Base-by-base conservation (phyloP, 2,329 filamentous ascomycete species). In the Albophoma yamanashiensis region DNA sequence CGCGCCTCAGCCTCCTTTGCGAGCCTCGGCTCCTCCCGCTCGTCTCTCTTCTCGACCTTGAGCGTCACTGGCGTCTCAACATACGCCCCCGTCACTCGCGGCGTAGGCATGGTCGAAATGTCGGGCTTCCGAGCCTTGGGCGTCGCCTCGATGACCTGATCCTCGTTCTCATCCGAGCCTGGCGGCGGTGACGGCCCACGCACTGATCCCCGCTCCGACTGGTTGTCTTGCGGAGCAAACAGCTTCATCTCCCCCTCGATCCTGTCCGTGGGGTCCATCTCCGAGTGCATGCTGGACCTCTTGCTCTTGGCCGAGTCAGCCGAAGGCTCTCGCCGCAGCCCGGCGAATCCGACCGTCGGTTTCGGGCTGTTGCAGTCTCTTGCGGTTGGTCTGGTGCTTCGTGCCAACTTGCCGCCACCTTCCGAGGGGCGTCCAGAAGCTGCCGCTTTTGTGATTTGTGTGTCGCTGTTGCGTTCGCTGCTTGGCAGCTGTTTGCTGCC, bases 161-260 rank as follows among this genome's bases (percentile, higher is more conserved):
- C 73, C 4, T 71, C 68, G 1, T 71, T 69, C 22, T 72, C 69
- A 4, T 73, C 74, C 4, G 60, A 68, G 11, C 74, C 74, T 8
- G 64, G 60, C 36, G 58, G 59, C 2, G 73, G 71, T 0, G 82
- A 84, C 2, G 78, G 74, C 4, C 78, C 81, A 43, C 79, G 76
- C 22, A 79, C 71, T 4, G 82, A 84, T 1, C 81, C 81, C 52
- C 74, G 76, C 64, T 85, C 82, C 1, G 82, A 85, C 50, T 82
- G 76, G 62, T 79, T 81, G 39, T 84, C 82, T 20, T 71, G 65
- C 0, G 77, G 79, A 17, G 80, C 82, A 68, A 85, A 85, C 11
- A 85, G 74, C 56, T 77, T 79, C 71, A 79, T 78, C 69, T 85
- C 82, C 12, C 75, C 79, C 64, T 82, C 77, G 57, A 85, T 83